Base-by-base conservation (phyloP, 192 early-diverging fungal genomes). In the Dissophora ornata region DNA sequence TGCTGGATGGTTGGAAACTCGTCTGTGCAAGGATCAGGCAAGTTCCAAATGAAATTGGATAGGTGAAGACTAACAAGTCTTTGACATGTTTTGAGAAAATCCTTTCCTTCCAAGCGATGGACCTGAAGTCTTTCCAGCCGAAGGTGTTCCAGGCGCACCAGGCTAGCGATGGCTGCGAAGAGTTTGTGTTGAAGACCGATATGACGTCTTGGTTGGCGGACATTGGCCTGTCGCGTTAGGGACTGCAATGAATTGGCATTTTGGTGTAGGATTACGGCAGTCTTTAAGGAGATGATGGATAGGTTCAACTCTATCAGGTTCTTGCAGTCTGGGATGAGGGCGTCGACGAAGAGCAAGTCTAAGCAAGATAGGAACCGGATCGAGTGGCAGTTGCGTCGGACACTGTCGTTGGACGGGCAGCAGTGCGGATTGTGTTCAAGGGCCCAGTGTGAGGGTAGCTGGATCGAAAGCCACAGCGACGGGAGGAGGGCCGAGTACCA, bases 131-230 rank as follows among this genome's bases (percentile, higher is more conserved):
- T 2, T 26, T 53, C 65, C 50, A 67, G n/a, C 2, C 33, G 32
- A 2, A 67, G 44, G 16, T 56, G 18, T 25, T 44, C 9, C n/a
- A 67, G 54, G 4, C 12, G 44, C 12, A 13, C 21, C n/a, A 56
- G 22, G 3, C 42, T 33, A 1, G 42, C 42, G 3, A 67, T 67
- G 32, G 40, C 54, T 3, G 12, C 21, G 21, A 57, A 49, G 3
- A 67, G 41, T 10, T 9, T 18, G 22, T n/a, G n/a, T 1, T 40
- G 16, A 19, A 12, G 45, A n/a, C 25, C 22, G 33, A 57, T 22
- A 38, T 40, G 21, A 24, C 54, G 38, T 10, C 44, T 32, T 19
- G 65, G 53, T 40, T 67, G 65, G 34, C 57, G 65, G 25, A 67
- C 65, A 50, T 16, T 40, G 2, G 42, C 19, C 28, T 21, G 19